Base-by-base conservation (phyloP, 345 rosid genomes). In the Aethionema arabicum region DNA sequence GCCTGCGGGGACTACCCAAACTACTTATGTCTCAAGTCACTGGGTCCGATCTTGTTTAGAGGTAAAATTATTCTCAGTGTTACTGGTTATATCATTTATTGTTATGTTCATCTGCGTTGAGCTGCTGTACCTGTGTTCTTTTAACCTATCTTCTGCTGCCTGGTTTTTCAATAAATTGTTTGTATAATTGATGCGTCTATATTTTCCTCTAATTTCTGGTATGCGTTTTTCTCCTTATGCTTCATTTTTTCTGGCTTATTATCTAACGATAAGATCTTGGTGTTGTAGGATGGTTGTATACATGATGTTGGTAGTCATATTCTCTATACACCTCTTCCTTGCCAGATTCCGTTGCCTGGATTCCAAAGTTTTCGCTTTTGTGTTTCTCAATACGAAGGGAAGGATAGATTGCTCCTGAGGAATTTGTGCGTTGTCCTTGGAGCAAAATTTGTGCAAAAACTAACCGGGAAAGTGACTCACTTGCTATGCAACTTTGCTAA, bases 1-100 rank as follows among this genome's bases (percentile, higher is more conserved):
- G 42, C 63, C 73, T 72, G 59, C 63, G 30, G 56, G 51, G 72
- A 66, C 38, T 59, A 11, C 63, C 36, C 54, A 67, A 41, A 79
- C 71, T 70, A 80, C 70, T 52, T 77, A 52, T 79, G 87, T 93
- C 53, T 93, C 99, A 54, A 87, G 90, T 73, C 99, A 93, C 36
- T 93, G 99, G 97, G 73, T 90, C 65, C 81, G 83, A 51, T 87
- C 91, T 76, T 93, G 96, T 79, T 76, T 87, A 75, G 88, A 89
- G 96, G 96, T 92, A 58, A 45, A 32, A n/a, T 66, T 60, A 39
- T 72, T 77, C 52, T 31, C 59, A 38, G 39, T 32, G 12, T 7
- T 57, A 43, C 57, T 7, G 11, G 56, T 31, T 59, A 10, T 45
- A n/a, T 39, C 8, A 10, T 56, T 37, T 50, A 70, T 56, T 32